Base-by-base conservation (phyloP, 805 yeast genomes). In the Ogataea corticis region DNA sequence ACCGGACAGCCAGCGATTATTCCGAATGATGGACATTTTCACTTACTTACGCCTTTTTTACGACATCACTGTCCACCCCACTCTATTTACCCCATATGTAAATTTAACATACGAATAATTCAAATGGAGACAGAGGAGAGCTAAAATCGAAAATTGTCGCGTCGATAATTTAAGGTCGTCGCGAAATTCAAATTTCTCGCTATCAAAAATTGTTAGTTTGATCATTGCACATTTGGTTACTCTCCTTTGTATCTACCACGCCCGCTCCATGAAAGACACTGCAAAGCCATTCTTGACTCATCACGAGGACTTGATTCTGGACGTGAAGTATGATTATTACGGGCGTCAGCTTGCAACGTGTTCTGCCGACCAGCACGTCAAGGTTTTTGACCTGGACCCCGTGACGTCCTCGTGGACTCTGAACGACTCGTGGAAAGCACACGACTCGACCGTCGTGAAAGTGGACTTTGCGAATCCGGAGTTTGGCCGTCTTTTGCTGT, bases 391-490 rank as follows among this genome's bases (percentile, higher is more conserved):
- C 61, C 70, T 85, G 28, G 87, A 84, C 55, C 66, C 81, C 13
- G 68, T 75, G 21, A 75, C 84, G 1, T 79, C 77, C n/a, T 75
- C 81, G 15, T 94, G 98, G 98, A 78, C 79, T 15, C 67, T 87
- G 45, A 83, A 84, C 58, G 97, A 92, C 65, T 82, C 87, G 38
- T 94, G 97, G 95, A 87, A 86, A 54, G 98, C 98, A 0, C 99
- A 94, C 62, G 97, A 94, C 57, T 82, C 96, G 7, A 79, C 90
- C 46, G 79, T 94, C 19, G 86, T 89, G 16, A 80, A 85, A 54
- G 73, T 94, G 9, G 81, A 82, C 38, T 94, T 97, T 95, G 97
- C 98, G 0, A 85, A 88, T 41, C 99, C 99, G 2, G 95, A 92
- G 64, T 90, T 82, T 65, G 95, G 96, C 7, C 87, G 87, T 59